phyloP scores from a whole-genome alignment of 345 rosid species.

The Pistacia integerrima region DNA sequence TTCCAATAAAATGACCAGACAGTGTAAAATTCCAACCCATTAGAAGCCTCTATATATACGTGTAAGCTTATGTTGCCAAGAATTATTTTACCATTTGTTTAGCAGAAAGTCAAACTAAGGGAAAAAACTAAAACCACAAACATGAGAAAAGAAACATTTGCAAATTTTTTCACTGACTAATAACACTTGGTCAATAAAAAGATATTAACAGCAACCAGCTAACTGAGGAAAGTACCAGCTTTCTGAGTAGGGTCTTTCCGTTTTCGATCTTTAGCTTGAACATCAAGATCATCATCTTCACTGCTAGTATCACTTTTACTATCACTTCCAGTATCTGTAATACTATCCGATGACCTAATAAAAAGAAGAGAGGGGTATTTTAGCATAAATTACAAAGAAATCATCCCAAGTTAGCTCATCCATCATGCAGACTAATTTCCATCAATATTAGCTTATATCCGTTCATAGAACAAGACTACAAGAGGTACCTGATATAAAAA shows the following conservation, averaged over 20 bases:
- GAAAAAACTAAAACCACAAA: background rate
- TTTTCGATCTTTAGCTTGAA: conserved; percentile 44
- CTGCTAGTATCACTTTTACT: conserved; percentile 48
- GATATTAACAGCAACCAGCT: background rate
- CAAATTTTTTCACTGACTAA: background rate
- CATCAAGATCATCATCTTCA: conserved; percentile 50
- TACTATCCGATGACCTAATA: conserved; percentile 63
- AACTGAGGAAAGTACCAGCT: conserved; percentile 47
- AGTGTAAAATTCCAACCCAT: background rate
- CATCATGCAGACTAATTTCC: background rate
- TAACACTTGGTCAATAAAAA: background rate
- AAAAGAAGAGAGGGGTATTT: conserved; percentile 11
- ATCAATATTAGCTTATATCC: background rate
- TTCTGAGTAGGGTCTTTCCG: conserved; percentile 40
- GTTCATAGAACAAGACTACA: background rate
- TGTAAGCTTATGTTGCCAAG: background rate
- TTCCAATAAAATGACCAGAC: background rate
- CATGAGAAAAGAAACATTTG: background rate
- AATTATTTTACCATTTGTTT: background rate
- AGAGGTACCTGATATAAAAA: too few species aligned
- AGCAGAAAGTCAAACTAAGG: background rate
- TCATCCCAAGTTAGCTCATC: background rate
- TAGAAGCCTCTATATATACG: background rate
- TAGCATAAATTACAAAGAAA: background rate
- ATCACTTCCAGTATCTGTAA: conserved; percentile 53